Conservation (phyloP, 139 green algal genomes). For the Micractinium conductrix region DNA sequence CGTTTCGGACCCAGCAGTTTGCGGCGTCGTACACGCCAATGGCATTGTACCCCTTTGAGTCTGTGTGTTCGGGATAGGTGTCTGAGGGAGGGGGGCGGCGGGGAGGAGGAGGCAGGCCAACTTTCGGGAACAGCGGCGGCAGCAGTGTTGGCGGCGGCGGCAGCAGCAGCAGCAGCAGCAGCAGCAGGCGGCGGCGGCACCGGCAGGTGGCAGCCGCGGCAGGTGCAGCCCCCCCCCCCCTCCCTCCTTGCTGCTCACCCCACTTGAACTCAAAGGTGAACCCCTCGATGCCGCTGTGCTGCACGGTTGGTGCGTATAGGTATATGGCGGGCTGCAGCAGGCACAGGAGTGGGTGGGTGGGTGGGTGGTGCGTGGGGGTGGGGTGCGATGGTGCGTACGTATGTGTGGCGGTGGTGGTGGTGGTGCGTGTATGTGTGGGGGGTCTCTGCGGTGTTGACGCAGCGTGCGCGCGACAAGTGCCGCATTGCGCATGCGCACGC, state of each 20-base stretch:
- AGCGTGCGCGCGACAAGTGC: too few species aligned
- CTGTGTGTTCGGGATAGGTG: not conserved
- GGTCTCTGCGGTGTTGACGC: too few species aligned
- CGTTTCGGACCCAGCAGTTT: conserved; percentile 10
- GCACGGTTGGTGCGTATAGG: not conserved
- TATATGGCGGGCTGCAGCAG: conserved; percentile 8
- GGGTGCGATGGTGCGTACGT: too few species aligned
- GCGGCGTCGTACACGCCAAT: not conserved
- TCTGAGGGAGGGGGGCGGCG: not conserved
- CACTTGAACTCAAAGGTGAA: conserved; percentile 6
- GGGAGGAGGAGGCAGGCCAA: not conserved
- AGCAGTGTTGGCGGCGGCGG: too few species aligned
- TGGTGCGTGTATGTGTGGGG: too few species aligned
- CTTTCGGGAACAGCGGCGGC: too few species aligned
- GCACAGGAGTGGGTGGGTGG: not conserved
- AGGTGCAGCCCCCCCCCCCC: too few species aligned
- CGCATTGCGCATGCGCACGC: too few species aligned
- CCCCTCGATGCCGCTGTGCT: not conserved
- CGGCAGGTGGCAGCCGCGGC: too few species aligned
- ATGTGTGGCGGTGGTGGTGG: too few species aligned
- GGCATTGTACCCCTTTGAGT: conserved; percentile 6
- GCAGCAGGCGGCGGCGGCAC: not conserved
- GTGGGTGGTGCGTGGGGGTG: too few species aligned
- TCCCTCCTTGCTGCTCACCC: not conserved
- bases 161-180: too few species aligned